Evolutionary conservation across 371 early-diverging fungal species (phyloP).

Genomic region (Rhizopus delemar): DNA sequence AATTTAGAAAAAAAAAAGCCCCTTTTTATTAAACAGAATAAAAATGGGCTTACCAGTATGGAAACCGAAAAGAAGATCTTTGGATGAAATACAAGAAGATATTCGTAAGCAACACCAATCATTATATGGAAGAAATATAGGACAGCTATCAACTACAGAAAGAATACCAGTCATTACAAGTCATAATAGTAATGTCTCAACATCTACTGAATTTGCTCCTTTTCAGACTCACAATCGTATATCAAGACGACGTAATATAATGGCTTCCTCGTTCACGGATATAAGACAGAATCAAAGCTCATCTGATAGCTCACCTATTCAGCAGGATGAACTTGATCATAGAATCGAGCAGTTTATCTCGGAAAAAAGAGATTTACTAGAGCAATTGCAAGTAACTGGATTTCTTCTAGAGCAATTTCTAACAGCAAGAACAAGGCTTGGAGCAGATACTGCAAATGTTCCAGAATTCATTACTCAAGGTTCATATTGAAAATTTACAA

Average conservation of each 20-base stretch:
- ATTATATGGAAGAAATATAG: conserved; percentile 6
- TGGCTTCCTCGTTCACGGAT: conserved; percentile 20
- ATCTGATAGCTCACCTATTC: conserved; percentile 5
- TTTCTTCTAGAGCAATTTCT: conserved; percentile 40
- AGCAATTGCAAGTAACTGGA: conserved; percentile 38
- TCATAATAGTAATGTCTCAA: conserved; percentile 5
- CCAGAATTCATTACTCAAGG: conserved; percentile 40
- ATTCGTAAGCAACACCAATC: not conserved
- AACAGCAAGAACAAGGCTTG: conserved; percentile 31
- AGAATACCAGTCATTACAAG: conserved; percentile 1
- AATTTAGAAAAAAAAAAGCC: not conserved
- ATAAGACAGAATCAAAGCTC: conserved; percentile 4
- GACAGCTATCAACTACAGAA: not conserved
- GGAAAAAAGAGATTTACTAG: conserved; percentile 39
- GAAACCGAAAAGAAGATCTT: conserved; percentile 19
- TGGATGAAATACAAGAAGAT: conserved; percentile 9
- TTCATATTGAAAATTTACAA: conserved; percentile 5
- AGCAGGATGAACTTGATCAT: conserved; percentile 29
- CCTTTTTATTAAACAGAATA: not conserved
- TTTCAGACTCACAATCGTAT: conserved; percentile 11
- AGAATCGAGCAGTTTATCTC: conserved; percentile 30
- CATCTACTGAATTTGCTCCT: conserved; percentile 1
- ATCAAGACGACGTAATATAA: conserved; percentile 16
- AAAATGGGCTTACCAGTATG: conserved; percentile 26
- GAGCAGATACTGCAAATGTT: conserved; percentile 20